Percentiles rank a stretch among this genome's conserved stretches.
phyloP scores from a whole-genome alignment of 2,329 filamentous ascomycete genomes.

The Akanthomyces muscarius region DNA sequence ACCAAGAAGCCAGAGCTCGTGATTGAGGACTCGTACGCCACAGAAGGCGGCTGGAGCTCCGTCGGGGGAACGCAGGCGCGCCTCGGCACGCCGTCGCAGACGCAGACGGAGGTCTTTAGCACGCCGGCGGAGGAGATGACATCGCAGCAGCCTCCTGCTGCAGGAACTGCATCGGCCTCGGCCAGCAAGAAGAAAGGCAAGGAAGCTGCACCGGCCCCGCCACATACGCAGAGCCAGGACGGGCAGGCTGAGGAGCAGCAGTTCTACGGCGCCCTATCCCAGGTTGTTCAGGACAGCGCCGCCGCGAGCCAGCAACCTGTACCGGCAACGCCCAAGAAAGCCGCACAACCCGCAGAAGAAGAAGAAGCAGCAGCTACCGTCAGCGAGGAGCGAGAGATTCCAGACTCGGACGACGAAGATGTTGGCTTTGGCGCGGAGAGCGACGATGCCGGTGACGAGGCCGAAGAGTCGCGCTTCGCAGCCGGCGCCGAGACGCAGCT shows the following conservation, averaged over 20 bases:
- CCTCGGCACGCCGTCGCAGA: constrained; percentile 19
- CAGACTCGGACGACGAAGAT: constrained; percentile 47
- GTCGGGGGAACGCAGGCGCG: constrained; percentile 23
- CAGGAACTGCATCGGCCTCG: background rate
- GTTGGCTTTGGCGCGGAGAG: constrained; percentile 23
- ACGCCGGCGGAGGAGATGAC: constrained; percentile 15
- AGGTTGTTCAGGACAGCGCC: background rate
- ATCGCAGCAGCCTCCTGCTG: background rate
- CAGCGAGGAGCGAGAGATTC: constrained; percentile 36
- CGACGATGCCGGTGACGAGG: constrained; percentile 18
- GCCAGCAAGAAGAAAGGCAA: background rate
- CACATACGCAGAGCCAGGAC: background rate
- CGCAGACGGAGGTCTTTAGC: constrained; percentile 18
- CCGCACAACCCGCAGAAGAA: background rate
- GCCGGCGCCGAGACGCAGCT: constrained; percentile 34
- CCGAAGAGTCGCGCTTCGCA: constrained; percentile 22
- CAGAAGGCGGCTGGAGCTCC: constrained; percentile 30
- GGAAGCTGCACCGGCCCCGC: background rate
- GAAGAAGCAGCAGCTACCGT: background rate
- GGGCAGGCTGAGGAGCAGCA: constrained; percentile 1
- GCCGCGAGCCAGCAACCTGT: background rate
- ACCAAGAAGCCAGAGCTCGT: constrained; percentile 29
- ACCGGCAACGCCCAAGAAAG: background rate
- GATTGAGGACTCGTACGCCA: constrained; percentile 44
- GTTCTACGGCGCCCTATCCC: constrained; percentile 9